Evolutionary conservation across 495 filamentous ascomycete species (phyloP), one percentile per base, ranked within the genome.

Genomic region (Cladorrhinum samala): DNA sequence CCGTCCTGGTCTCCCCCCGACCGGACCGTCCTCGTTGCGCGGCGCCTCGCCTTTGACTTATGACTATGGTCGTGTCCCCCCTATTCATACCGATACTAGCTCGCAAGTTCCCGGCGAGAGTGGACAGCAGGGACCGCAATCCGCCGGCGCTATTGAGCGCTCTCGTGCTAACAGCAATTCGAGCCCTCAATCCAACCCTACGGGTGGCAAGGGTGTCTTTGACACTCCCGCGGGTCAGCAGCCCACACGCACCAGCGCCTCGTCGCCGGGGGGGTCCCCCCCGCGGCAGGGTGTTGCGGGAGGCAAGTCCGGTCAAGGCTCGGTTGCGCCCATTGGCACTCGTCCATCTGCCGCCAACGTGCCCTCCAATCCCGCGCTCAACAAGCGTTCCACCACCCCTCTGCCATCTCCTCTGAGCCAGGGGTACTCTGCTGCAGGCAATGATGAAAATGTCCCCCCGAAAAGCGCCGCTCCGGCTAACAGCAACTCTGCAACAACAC

Each of bases 241-340:
- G 73, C 80, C 87, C 33, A 89, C 78, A 68, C 85, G 86, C 50
- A 95, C 91, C 20, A 95, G 91, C 49, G 87, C 83, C 56, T 95
- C 93, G 1, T 95, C 92, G 4, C 91, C 93, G 7, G 83, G 86
- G 56, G 89, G 83, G n/a, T 94, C 90, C 6, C 88, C 91, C 11
- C 89, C 90, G 42, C 83, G 84, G 54, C 80, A 85, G 58, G 70
- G 73, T 16, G 70, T 74, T 9, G 72, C 77, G 17, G 81, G 72
- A 18, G 74, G 72, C 36, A 81, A 82, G 53, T 57, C 71, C 4
- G 63, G 64, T 24, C 72, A 71, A 50, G 58, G 61, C 27, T 75
- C 82, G 17, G 89, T 96, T 17, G 92, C 91, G 14, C 92, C 93
- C 19, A 98, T 98, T 59, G 93, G 93, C 37, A 95, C 94, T 45